Evolutionary conservation across 306 rosid genomes (phyloP).

Genomic region (Acacia acuminata): DNA sequence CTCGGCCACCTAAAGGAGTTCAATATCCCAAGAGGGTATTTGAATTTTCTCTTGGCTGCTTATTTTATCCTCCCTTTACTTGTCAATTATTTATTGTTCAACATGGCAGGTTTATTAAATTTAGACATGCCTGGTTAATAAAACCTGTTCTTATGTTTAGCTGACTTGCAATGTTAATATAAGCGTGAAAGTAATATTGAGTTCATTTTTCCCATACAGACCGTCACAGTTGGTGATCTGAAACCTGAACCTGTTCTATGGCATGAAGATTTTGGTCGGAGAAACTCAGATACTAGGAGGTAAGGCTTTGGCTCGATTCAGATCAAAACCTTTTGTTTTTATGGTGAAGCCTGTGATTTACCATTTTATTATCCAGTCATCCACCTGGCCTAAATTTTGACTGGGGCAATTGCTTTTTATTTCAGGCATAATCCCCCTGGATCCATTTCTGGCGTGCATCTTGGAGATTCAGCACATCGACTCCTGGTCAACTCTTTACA

Average conservation of each 20-base stretch:
- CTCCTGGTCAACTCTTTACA: slow-evolving; percentile 65
- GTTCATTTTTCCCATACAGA: slow-evolving; percentile 39
- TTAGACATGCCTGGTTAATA: not conserved
- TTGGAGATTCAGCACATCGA: slow-evolving; percentile 73
- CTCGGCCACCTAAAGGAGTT: slow-evolving; percentile 82
- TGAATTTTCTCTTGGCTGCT: slow-evolving; percentile 19
- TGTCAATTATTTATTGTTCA: not conserved
- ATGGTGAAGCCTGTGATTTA: slow-evolving; percentile 10
- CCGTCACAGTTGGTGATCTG: slow-evolving; percentile 63
- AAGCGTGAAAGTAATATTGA: not conserved
- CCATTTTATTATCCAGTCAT: slow-evolving; percentile 12
- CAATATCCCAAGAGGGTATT: slow-evolving; percentile 75
- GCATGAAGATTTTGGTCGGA: slow-evolving; percentile 89
- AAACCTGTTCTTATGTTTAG: not conserved
- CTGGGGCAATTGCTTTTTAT: slow-evolving; percentile 16
- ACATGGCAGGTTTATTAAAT: not conserved
- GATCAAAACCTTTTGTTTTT: slow-evolving; percentile 1
- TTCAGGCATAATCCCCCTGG: slow-evolving; percentile 71
- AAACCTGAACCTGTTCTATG: slow-evolving; percentile 78
- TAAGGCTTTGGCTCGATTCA: slow-evolving; percentile 22
- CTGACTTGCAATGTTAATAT: slow-evolving; percentile 12
- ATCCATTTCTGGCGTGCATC: slow-evolving; percentile 59
- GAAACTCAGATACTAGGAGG: slow-evolving; percentile 51
- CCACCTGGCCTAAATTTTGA: slow-evolving; percentile 5
- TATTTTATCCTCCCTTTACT: not conserved